Evolutionary conservation across 1,284 basidiomycete species (phyloP), one percentile per base, ranked within the genome.

Genomic region (Tilletia caries): DNA sequence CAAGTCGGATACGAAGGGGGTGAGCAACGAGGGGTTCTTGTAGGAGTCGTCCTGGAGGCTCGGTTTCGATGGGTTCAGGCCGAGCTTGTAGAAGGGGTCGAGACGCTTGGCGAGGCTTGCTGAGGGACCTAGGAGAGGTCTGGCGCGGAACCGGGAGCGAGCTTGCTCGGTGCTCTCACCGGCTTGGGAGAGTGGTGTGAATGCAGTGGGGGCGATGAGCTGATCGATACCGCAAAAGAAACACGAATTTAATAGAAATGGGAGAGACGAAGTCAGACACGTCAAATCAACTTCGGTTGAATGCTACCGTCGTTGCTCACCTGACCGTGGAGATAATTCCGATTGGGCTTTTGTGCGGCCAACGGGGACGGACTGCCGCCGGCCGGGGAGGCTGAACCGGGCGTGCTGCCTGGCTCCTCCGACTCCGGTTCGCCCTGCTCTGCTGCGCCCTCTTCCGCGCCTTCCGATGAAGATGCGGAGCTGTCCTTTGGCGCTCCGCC

Each of bases 1-100:
- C 89, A 97, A 91, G 34, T 89, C 88, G 5, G 91, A 88, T 68
- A 93, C 85, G 82, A 89, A 97, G 13, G 85, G 76, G n/a, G 86
- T 85, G 50, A 93, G 85, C 32, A 97, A 86, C 13, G 83, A 79
- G 0, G 89, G 87, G 84, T 96, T 95, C 74, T 85, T 86, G 84
- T 85, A 93, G 52, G 75, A 78, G 69, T 86, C 85, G 41, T 82
- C 80, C 58, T 76, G 72, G 29, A 82, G 67, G 18, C 72, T 76
- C 5, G 80, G 76, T 64, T 84, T 79, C 8, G 78, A 73, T 0
- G 84, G 85, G 46, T 83, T 78, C 44, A 86, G 71, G 10, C 73
- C 70, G 65, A 84, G 82, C 58, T 79, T 74, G 66, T 79, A 75
- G 68, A 86, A 90, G 20, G 88, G 82, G 83, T 95, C 93, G 13